Evolutionary conservation across 768 basidiomycete genomes (phyloP).

Genomic region (Leccinum obscurum): DNA sequence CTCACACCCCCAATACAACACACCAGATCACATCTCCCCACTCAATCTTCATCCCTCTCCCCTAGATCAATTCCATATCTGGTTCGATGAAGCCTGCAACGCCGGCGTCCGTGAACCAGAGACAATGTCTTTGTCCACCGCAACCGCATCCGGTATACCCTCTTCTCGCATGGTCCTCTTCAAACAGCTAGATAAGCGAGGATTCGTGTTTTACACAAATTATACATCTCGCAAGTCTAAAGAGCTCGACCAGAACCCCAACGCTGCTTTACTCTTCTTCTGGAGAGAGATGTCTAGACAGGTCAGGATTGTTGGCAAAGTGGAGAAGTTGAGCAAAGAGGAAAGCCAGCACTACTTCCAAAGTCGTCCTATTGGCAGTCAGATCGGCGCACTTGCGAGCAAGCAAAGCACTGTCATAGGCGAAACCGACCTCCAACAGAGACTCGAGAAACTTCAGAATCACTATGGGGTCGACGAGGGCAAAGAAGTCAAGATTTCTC

Average conservation of each 20-base stretch:
- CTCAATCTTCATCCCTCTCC: constrained; percentile 63
- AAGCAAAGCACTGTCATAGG: constrained; percentile 78
- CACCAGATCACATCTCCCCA: constrained; percentile 65
- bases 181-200: constrained; percentile 83
- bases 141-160: constrained; percentile 70
- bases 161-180: constrained; percentile 89
- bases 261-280: constrained; percentile 85
- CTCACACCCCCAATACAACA: constrained; percentile 74
- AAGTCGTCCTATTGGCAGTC: constrained; percentile 78
- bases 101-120: constrained; percentile 83
- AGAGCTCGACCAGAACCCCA: constrained; percentile 76
- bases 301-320: constrained; percentile 82
- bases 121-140: constrained; percentile 80
- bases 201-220: constrained; percentile 97
- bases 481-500: constrained; percentile 52
- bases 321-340: constrained; percentile 69
- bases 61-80: constrained; percentile 79
- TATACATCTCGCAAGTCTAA: constrained; percentile 90
- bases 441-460: constrained; percentile 57
- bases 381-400: constrained; percentile 93
- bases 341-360: constrained; percentile 86
- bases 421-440: constrained; percentile 66
- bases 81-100: constrained; percentile 73
- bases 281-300: constrained; percentile 84
- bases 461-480: constrained; percentile 52